Evolutionary conservation across 208 protist species (phyloP), one percentile per base, ranked within the genome.

Genomic region (Trypanosoma cruzi): DNA sequence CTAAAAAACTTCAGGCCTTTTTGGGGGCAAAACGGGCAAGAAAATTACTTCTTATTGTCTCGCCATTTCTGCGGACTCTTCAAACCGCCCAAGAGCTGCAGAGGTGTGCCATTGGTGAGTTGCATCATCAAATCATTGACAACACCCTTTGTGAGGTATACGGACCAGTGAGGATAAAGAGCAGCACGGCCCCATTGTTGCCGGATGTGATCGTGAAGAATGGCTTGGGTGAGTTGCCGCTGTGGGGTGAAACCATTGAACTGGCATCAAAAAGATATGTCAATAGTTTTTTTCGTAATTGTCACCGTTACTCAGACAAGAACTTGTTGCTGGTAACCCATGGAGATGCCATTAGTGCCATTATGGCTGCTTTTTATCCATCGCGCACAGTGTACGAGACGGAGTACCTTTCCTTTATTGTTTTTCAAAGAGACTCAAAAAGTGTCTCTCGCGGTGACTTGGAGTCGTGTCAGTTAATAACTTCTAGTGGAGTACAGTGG

Each of bases 91-190:
- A 79, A 36, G 61, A 70, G 6, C 60, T 94, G 73, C 85, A 84
- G 53, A 48, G 53, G 22, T 63, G 77, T 62, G 81, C 75, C 18
- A 73, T 94, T 28, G 90, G 90, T 34, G 36, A 59, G 20, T 50
- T 62, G 4, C 50, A 32, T 11, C 32, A 69, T 2, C 66, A 73
- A 24, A 62, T 87, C 28, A 48, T 92, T 1, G 90, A 95, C 63
- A 87, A 89, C 64, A 71, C 68, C 24, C 48, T 95, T 14, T 86
- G 80, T 57, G 86, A 95, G 61, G 90, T 95, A 0, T 95, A 83
- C 62, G 87, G 90, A 2, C 82, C 90, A 2, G 67, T 72, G n/a
- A 73, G 90, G n/a, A 87, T 92, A 48, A 93, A 90, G 32, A 66
- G 54, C 34, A 52, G 26, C 16, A 48, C 26, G 1, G 37, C 42